Percentiles rank a stretch among this genome's conserved stretches.
phyloP scores from a whole-genome alignment of 2,329 filamentous ascomycete genomes.

The Cladobotryum mycophilum region DNA sequence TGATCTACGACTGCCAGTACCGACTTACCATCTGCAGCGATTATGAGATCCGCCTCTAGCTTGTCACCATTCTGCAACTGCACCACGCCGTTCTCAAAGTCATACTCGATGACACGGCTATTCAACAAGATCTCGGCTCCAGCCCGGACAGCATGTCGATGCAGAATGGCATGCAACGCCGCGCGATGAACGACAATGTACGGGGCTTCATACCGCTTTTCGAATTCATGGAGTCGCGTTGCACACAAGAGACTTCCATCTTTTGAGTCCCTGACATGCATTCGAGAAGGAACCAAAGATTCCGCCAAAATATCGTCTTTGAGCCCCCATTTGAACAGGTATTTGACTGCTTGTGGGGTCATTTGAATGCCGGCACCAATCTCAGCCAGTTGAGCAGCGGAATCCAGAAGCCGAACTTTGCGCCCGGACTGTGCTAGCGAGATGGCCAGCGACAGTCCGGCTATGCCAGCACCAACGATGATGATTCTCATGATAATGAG shows the following conservation, averaged over 20 bases:
- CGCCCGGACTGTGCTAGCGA: constrained; percentile 38
- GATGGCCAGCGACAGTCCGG: constrained; percentile 28
- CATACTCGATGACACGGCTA: constrained; percentile 20
- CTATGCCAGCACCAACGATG: constrained; percentile 43
- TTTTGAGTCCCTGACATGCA: constrained; percentile 20
- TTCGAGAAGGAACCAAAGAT: constrained; percentile 15
- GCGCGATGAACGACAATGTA: constrained; percentile 32
- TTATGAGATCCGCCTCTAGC: constrained; percentile 24
- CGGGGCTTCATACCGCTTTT: constrained; percentile 21
- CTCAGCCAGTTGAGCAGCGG: constrained; percentile 38
- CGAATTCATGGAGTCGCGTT: constrained; percentile 16
- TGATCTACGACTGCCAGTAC: too few species aligned
- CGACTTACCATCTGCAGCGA: constrained; percentile 29
- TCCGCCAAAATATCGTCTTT: constrained; percentile 12
- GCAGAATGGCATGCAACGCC: constrained; percentile 27
- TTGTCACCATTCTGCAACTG: constrained; percentile 17
- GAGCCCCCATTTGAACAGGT: constrained; percentile 26
- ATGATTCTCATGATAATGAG: constrained; percentile 11
- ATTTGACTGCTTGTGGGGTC: constrained; percentile 25
- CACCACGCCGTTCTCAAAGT: constrained; percentile 16
- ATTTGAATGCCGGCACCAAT: constrained; percentile 25
- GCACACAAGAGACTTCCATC: constrained; percentile 19
- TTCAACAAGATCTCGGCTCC: constrained; percentile 20
- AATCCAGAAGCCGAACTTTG: constrained; percentile 44
- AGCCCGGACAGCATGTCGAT: constrained; percentile 20